These are phyloP conservation scores for Aspergillus nidulans DNA, from an alignment of 495 filamentous ascomycete species.

Conservation along the genomic window DNA sequence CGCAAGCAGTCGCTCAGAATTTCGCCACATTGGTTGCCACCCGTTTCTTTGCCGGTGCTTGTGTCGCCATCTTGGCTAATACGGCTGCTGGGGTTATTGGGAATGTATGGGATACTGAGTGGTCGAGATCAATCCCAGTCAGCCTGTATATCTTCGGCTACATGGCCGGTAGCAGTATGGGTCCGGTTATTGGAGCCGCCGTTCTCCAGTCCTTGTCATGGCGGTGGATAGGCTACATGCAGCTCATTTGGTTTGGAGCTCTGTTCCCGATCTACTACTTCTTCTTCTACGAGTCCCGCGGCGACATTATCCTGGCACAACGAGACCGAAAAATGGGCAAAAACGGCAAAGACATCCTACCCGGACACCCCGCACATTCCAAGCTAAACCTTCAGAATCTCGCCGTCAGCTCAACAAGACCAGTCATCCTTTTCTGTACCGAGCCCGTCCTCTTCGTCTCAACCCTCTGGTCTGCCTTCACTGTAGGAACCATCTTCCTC, in stretches of 20 bases:
- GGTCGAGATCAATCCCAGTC: conserved; percentile 39
- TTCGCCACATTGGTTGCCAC: conserved; percentile 19
- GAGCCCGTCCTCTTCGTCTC: conserved; percentile 51
- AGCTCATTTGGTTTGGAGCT: conserved; percentile 42
- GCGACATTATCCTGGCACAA: conserved; percentile 32
- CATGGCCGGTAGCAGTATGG: conserved; percentile 41
- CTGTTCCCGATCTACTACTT: conserved; percentile 38
- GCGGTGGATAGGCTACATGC: conserved; percentile 49
- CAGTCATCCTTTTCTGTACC: conserved; percentile 44
- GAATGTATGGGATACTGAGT: conserved; percentile 43
- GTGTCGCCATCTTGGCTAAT: conserved; percentile 43
- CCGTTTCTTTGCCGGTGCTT: conserved; percentile 23
- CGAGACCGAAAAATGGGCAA: conserved; percentile 31
- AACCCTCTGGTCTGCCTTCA: conserved; percentile 49
- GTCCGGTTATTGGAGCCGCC: conserved; percentile 43
- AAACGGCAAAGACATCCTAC: conserved; percentile 28
- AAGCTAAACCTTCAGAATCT: conserved; percentile 16
- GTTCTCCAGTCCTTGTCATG: conserved; percentile 38
- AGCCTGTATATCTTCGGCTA: conserved; percentile 42
- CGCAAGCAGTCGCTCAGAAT: conserved; percentile 20
- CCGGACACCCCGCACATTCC: conserved; percentile 14
- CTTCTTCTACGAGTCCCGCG: conserved; percentile 40
- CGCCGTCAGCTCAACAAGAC: conserved; percentile 25
- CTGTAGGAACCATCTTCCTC: conserved; percentile 48
- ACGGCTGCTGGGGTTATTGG: conserved; percentile 42